phyloP scores from a whole-genome alignment of 768 basidiomycete genomes.

The Kondoa subrosea region DNA sequence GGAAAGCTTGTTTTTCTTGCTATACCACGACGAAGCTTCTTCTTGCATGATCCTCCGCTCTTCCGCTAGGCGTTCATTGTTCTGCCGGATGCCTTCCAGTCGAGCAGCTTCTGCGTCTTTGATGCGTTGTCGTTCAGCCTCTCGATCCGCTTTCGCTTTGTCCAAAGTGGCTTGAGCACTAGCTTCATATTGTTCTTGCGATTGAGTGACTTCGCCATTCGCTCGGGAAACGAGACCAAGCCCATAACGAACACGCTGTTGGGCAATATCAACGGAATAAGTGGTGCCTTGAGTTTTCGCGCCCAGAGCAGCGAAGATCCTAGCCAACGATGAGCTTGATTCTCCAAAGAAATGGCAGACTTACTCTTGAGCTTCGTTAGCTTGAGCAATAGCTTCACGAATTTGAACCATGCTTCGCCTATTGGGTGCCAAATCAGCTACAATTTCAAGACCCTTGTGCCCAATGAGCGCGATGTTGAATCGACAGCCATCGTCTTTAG shows the following conservation, averaged over 20 bases:
- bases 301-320: constrained; percentile 40
- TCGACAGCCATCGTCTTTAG: constrained; percentile 69
- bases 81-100: constrained; percentile 47
- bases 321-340: not conserved
- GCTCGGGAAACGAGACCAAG: constrained; percentile 65
- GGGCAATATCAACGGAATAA: constrained; percentile 71
- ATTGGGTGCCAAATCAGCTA: constrained; percentile 52
- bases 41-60: constrained; percentile 58
- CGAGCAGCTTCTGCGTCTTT: constrained; percentile 45
- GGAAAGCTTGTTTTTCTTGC: constrained; percentile 43
- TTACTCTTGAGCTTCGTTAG: constrained; percentile 70
- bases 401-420: constrained; percentile 72
- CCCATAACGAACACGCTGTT: constrained; percentile 77
- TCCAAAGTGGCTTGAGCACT: constrained; percentile 42
- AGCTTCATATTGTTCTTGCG: constrained; percentile 27
- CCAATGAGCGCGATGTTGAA: constrained; percentile 98
- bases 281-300: constrained; percentile 53
- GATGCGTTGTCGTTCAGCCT: constrained; percentile 55
- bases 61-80: constrained; percentile 64
- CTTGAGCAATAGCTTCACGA: constrained; percentile 57
- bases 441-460: constrained; percentile 83
- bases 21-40: constrained; percentile 61
- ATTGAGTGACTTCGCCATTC: constrained; percentile 49
- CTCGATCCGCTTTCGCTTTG: constrained; percentile 55
- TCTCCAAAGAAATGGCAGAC: constrained; percentile 26